These are phyloP conservation scores for Euphorbia tirucalli DNA, from an alignment of 345 rosid genomes.

Conservation along the genomic window DNA sequence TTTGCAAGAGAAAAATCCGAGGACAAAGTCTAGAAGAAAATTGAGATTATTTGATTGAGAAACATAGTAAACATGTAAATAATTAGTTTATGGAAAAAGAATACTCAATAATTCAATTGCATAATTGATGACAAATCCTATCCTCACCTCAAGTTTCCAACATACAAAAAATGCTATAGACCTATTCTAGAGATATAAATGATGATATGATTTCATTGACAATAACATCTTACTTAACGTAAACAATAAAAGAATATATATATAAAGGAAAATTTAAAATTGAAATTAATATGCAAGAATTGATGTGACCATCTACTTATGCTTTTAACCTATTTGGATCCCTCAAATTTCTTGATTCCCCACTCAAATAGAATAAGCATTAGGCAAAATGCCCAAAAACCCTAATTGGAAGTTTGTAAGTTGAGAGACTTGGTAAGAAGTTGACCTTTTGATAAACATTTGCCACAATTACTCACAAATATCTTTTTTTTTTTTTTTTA, in stretches of 20 bases:
- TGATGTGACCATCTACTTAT: conserved; percentile 14
- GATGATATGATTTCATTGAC: conserved; percentile 9
- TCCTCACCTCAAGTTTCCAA: not conserved
- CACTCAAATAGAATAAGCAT: conserved; percentile 1
- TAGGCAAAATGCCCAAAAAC: not conserved
- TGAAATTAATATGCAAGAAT: not conserved
- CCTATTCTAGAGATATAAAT: not conserved
- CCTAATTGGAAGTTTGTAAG: not conserved
- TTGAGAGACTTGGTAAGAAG: not conserved
- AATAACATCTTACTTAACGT: conserved; percentile 6
- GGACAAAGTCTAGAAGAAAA: too few species aligned
- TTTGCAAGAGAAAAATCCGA: too few species aligned
- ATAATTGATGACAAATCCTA: not conserved
- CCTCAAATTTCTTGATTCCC: not conserved
- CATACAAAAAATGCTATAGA: not conserved
- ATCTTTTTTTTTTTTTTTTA: not conserved
- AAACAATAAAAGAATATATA: not conserved
- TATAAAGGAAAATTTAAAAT: too few species aligned
- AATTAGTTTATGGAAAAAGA: not conserved
- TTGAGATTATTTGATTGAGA: not conserved
- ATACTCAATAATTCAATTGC: not conserved
- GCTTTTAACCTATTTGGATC: not conserved
- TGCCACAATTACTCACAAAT: not conserved
- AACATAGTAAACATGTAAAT: not conserved
- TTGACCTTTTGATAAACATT: not conserved